A percentile compares a stretch with the other conserved stretches of the same genome.
These are phyloP conservation scores for Lentinus tigrinus DNA, from an alignment of 768 basidiomycete species.

Conservation along the genomic window DNA sequence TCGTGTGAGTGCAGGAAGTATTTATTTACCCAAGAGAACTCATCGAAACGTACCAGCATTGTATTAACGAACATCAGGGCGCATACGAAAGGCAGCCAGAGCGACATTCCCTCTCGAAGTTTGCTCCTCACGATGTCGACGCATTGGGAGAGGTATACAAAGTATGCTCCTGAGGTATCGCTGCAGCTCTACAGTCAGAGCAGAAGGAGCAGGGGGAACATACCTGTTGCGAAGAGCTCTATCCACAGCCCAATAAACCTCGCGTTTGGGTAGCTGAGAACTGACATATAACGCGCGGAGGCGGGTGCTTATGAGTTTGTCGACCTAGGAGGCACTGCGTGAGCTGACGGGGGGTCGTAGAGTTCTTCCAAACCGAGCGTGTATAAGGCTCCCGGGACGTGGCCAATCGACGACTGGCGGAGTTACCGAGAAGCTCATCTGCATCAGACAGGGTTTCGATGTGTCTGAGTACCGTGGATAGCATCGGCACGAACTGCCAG, in stretches of 20 bases:
- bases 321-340: too few species aligned
- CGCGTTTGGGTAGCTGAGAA: not conserved
- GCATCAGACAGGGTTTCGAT: too few species aligned
- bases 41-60: not conserved
- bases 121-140: not conserved
- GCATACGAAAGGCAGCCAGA: not conserved
- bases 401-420: too few species aligned
- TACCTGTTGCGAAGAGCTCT: constrained; percentile 6
- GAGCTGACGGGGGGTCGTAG: too few species aligned
- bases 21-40: not conserved
- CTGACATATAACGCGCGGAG: too few species aligned
- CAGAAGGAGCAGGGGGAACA: not conserved
- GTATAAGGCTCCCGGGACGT: too few species aligned
- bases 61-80: not conserved
- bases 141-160: not conserved
- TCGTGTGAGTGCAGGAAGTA: not conserved
- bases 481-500: too few species aligned
- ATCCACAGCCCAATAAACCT: not conserved
- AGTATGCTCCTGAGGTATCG: not conserved
- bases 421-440: too few species aligned
- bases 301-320: too few species aligned
- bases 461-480: too few species aligned
- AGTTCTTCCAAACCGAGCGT: too few species aligned
- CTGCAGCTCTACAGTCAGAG: not conserved
- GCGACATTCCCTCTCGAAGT: not conserved